Base-by-base conservation (phyloP, 345 rosid species). In the Brassica carinata region DNA sequence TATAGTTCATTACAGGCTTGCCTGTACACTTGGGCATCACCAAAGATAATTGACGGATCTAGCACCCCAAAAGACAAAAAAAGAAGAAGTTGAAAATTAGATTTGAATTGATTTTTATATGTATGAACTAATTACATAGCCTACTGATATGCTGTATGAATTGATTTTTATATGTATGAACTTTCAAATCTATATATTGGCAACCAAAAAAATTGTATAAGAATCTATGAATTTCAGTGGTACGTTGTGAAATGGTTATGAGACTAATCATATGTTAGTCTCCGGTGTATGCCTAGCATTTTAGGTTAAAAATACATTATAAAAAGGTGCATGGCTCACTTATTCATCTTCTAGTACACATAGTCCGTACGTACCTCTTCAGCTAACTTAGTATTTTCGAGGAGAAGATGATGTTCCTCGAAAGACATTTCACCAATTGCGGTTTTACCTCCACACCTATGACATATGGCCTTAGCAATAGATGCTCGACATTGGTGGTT, bases 341-440 rank as follows among this genome's bases (percentile, higher is more conserved):
- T 27, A 29, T 51, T 29, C 18, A 7, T 68, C 7, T 7, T 36
- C 8, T 70, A 27, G 63, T 53, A 7, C 10, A 45, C 38, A 51
- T 3, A 36, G 58, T 2, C 36, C 9, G 43, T 48, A 45, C 58
- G 30, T 74, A 96, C 99, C 96, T 96, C 99, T 79, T 92, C 93
- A 58, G 83, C 80, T 69, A 96, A 36, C 19, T 86, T 83, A 18
- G 88, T 85, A 77, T 96, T 96, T 82, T 91, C 96, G 75, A 92
- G 79, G 31, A 96, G 88, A 65, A 96, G 74, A 73, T 92, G 95
- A 76, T 92, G 97, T 79, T 96, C 99, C 61, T 91, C 97, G 30
- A 85, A 87, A 13, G 91, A 87, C 93, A 94, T 89, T 51, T 96
- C 97, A 13, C 93, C 92, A 26, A 94, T 64, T 36, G 94, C 89